A percentile compares a stretch with the other conserved stretches of the same genome.
Conservation (phyloP, 495 filamentous ascomycete genomes). For the Podospora comata region DNA sequence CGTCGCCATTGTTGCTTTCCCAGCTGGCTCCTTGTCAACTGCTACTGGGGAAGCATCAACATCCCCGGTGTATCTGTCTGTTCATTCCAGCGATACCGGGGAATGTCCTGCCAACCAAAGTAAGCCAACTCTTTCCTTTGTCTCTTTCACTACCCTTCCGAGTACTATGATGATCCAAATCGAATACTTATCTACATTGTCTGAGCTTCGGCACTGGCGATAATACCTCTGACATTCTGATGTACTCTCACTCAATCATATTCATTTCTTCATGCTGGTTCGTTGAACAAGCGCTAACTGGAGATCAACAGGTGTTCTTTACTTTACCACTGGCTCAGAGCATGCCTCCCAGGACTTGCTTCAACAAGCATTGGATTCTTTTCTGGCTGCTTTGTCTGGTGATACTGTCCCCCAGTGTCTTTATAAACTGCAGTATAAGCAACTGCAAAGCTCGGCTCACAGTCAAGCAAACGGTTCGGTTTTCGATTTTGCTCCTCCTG, state of each 20-base stretch:
- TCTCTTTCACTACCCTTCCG: constrained; percentile 6
- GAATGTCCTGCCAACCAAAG: constrained; percentile 84
- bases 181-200: constrained; percentile 99
- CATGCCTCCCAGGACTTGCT: constrained; percentile 43
- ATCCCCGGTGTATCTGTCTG: constrained; percentile 66
- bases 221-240: constrained; percentile 90
- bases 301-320: constrained; percentile 61
- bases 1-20: constrained; percentile 71
- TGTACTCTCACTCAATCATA: constrained; percentile 35
- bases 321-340: constrained; percentile 53
- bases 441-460: constrained; percentile 31
- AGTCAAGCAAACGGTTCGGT: constrained; percentile 31
- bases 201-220: constrained; percentile 80
- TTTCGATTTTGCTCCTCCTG: constrained; percentile 51
- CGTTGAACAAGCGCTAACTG: constrained; percentile 46
- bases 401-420: constrained; percentile 41
- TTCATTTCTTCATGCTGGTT: constrained; percentile 26
- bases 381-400: constrained; percentile 47
- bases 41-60: constrained; percentile 34
- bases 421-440: constrained; percentile 64
- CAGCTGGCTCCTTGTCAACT: constrained; percentile 47
- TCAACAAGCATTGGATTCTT: constrained; percentile 51
- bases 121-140: constrained; percentile 51
- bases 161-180: constrained; percentile 71
- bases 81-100: constrained; percentile 81